A percentile compares a stretch with the other conserved stretches of the same genome.
Evolutionary conservation across 257 asterid genomes (phyloP).

Genomic region (Gentiana macrophylla): DNA sequence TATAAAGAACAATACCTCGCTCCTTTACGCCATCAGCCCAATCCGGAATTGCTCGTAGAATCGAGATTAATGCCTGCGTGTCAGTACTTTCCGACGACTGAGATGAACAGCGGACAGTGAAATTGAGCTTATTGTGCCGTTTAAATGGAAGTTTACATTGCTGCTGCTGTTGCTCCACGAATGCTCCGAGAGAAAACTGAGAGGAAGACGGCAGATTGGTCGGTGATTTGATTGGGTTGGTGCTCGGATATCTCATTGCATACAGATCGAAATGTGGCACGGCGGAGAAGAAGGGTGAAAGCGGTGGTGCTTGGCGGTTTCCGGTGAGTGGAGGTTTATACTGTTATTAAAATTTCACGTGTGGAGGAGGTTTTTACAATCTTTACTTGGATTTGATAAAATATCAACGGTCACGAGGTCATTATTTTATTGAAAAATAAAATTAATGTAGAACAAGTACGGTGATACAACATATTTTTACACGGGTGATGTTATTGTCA

Average conservation of each 20-base stretch:
- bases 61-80: constrained; percentile 23
- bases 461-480: no score
- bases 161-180: constrained; percentile 17
- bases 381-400: background rate
- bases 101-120: constrained; percentile 26
- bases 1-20: constrained; percentile 13
- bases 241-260: constrained; percentile 24
- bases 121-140: constrained; percentile 9
- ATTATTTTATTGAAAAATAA: no score
- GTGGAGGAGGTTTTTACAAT: constrained; percentile 51
- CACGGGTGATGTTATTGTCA: no score
- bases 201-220: constrained; percentile 35
- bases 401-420: no score
- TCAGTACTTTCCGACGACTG: constrained; percentile 24
- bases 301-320: constrained; percentile 21
- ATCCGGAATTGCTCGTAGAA: constrained; percentile 49
- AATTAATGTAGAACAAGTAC: no score
- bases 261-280: constrained; percentile 11
- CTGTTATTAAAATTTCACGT: constrained; percentile 10
- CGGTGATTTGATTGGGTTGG: constrained; percentile 18
- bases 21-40: constrained; percentile 73
- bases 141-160: constrained; percentile 19
- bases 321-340: constrained; percentile 7
- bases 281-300: constrained; percentile 8
- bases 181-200: constrained; percentile 14